Evolutionary conservation across 2,329 filamentous ascomycete genomes (phyloP).

Genomic region (Nectriaceae sp.): DNA sequence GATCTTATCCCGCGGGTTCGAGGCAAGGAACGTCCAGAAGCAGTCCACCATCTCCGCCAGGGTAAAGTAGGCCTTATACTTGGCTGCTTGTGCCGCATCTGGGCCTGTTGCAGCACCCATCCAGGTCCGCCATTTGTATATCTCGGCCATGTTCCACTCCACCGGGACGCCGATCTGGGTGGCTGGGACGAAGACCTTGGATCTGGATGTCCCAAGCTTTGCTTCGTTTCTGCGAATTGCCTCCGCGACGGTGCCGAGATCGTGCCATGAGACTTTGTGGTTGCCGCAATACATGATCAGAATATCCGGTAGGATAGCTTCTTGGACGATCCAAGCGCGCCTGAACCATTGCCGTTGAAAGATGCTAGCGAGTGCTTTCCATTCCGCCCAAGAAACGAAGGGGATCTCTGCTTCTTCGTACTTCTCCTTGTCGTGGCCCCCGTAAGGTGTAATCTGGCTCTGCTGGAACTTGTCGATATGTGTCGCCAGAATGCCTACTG

Average conservation of each 20-base stretch:
- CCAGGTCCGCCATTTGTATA: slow-evolving; percentile 21
- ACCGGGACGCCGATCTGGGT: slow-evolving; percentile 22
- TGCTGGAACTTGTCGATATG: slow-evolving; percentile 15
- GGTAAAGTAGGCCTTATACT: slow-evolving; percentile 13
- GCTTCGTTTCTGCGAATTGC: slow-evolving; percentile 18
- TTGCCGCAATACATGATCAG: slow-evolving; percentile 28
- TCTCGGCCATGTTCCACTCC: slow-evolving; percentile 28
- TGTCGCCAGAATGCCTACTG: slow-evolving; percentile 10
- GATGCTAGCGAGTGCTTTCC: slow-evolving; percentile 22
- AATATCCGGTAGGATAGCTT: slow-evolving; percentile 24
- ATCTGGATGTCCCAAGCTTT: slow-evolving; percentile 14
- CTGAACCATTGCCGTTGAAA: slow-evolving; percentile 31
- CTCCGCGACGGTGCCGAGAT: slow-evolving; percentile 20
- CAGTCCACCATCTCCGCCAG: slow-evolving; percentile 16
- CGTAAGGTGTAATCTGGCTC: slow-evolving; percentile 22
- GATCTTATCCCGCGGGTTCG: slow-evolving; percentile 27
- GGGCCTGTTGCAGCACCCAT: slow-evolving; percentile 5
- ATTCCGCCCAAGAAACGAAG: slow-evolving; percentile 14
- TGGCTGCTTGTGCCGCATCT: slow-evolving; percentile 1
- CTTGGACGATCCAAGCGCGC: slow-evolving; percentile 31
- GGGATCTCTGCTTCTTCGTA: slow-evolving; percentile 21
- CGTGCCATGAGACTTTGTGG: slow-evolving; percentile 13
- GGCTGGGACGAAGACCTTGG: slow-evolving; percentile 16
- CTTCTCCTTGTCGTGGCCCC: slow-evolving; percentile 18
- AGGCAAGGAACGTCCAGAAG: slow-evolving; percentile 28